Conservation (phyloP, 768 basidiomycete species). For the Chiua virens region DNA sequence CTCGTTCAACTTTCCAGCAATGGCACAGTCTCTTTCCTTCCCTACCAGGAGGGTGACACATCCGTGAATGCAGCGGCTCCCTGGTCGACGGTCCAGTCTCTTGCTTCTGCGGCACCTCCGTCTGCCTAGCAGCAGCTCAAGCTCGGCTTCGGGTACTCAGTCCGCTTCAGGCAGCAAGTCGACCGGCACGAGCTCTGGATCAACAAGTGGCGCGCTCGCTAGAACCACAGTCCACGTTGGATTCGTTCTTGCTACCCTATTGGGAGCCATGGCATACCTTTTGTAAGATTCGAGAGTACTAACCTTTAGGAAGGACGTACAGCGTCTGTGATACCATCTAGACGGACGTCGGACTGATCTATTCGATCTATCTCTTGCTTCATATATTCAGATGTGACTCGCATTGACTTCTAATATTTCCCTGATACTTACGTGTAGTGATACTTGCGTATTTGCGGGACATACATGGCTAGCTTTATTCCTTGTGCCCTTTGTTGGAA, state of each 20-base stretch:
- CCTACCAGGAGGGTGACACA: conserved; percentile 49
- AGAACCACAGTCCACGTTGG: conserved; percentile 14
- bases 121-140: conserved; percentile 16
- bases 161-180: conserved; percentile 13
- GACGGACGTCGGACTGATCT: background rate
- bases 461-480: too few species aligned
- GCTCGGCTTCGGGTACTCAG: conserved; percentile 19
- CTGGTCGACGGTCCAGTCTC: conserved; percentile 48
- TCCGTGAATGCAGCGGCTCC: conserved; percentile 43
- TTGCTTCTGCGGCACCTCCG: conserved; percentile 46
- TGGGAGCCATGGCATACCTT: conserved; percentile 18
- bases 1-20: conserved; percentile 68
- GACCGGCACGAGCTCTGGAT: conserved; percentile 12
- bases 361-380: background rate
- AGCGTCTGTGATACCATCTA: conserved; percentile 6
- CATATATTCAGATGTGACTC: conserved; percentile 1
- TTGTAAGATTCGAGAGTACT: conserved; percentile 2
- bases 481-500: too few species aligned
- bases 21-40: conserved; percentile 60
- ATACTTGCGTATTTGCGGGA: too few species aligned
- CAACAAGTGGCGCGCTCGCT: conserved; percentile 12
- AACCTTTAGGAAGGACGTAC: too few species aligned
- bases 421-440: background rate
- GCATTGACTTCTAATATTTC: background rate
- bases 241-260: conserved; percentile 7